Evolutionary conservation across 2,329 filamentous ascomycete genomes (phyloP).

Genomic region (Fusarium fujikuroi): DNA sequence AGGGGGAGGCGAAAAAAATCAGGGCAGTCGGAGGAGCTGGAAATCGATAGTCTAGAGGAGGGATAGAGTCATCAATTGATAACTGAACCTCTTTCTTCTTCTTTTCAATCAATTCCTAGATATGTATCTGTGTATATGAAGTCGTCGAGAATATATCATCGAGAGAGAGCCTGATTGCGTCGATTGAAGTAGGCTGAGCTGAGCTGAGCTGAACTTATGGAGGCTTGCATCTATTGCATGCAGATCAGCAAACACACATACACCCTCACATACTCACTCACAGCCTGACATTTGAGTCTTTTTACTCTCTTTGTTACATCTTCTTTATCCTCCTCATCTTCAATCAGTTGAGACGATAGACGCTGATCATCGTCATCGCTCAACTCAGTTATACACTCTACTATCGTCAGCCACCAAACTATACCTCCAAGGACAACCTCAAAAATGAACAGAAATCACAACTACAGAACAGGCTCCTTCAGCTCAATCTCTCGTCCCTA

Average conservation of each 20-base stretch:
- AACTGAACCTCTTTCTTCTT: neutral
- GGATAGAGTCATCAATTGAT: constrained; percentile 13
- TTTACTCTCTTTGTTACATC: neutral
- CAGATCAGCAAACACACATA: neutral
- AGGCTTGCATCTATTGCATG: constrained; percentile 4
- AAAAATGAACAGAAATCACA: constrained; percentile 37
- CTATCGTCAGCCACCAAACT: neutral
- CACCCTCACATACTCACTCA: neutral
- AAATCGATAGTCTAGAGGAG: constrained; percentile 25
- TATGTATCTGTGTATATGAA: neutral
- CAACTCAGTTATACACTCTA: neutral
- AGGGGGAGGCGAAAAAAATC: constrained; percentile 18
- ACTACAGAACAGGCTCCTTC: constrained; percentile 19
- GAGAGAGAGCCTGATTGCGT: neutral
- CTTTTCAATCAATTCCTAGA: neutral
- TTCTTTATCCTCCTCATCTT: neutral
- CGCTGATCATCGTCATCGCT: constrained; percentile 2
- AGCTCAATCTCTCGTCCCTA: constrained; percentile 43
- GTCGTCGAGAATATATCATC: neutral
- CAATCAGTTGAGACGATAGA: constrained; percentile 7
- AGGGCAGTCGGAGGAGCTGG: constrained; percentile 7
- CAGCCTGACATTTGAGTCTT: neutral
- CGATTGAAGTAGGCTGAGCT: neutral
- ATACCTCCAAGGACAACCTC: neutral
- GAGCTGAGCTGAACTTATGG: neutral